Percentiles rank a stretch among this genome's conserved stretches.
Evolutionary conservation across 2,329 filamentous ascomycete genomes (phyloP).

Genomic region (Graphilbum sp.): DNA sequence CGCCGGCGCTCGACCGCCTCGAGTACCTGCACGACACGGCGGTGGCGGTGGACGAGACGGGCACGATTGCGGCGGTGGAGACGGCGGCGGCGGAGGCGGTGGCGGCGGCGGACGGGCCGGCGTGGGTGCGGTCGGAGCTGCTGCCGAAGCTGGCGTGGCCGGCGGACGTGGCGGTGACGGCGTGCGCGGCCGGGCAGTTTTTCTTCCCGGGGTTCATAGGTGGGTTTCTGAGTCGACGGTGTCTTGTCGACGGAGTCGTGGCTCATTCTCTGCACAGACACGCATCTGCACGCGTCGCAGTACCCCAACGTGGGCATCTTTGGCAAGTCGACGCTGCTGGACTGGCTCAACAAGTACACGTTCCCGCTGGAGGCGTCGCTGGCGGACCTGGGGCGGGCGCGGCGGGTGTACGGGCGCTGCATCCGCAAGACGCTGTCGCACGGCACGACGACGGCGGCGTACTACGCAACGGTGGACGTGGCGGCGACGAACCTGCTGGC

Average conservation of each 20-base stretch:
- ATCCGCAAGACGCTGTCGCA: slow-evolving; percentile 69
- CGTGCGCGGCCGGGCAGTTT: slow-evolving; percentile 39
- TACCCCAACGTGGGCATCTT: slow-evolving; percentile 92
- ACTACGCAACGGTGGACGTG: slow-evolving; percentile 83
- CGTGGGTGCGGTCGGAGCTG: slow-evolving; percentile 14
- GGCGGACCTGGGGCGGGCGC: slow-evolving; percentile 42
- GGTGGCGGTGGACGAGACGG: slow-evolving; percentile 31
- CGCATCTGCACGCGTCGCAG: slow-evolving; percentile 88
- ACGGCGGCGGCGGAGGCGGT: background rate
- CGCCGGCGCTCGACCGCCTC: slow-evolving; percentile 28
- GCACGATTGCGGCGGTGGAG: slow-evolving; percentile 34
- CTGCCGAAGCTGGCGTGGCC: slow-evolving; percentile 29
- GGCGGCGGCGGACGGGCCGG: slow-evolving; percentile 11
- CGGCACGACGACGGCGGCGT: slow-evolving; percentile 87
- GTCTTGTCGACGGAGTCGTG: too few species aligned
- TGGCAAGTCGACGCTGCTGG: slow-evolving; percentile 78
- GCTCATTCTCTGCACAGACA: too few species aligned
- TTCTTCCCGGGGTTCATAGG: slow-evolving; percentile 76
- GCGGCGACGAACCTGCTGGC: slow-evolving; percentile 81
- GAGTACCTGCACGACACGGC: slow-evolving; percentile 33
- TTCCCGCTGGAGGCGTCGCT: slow-evolving; percentile 83
- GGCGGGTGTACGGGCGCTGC: slow-evolving; percentile 58
- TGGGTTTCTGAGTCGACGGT: slow-evolving; percentile 17
- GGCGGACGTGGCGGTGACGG: slow-evolving; percentile 21
- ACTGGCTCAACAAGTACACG: slow-evolving; percentile 89